These are phyloP conservation scores for Agaricales sp. DNA, from an alignment of 1,284 basidiomycete species.

Conservation along the genomic window DNA sequence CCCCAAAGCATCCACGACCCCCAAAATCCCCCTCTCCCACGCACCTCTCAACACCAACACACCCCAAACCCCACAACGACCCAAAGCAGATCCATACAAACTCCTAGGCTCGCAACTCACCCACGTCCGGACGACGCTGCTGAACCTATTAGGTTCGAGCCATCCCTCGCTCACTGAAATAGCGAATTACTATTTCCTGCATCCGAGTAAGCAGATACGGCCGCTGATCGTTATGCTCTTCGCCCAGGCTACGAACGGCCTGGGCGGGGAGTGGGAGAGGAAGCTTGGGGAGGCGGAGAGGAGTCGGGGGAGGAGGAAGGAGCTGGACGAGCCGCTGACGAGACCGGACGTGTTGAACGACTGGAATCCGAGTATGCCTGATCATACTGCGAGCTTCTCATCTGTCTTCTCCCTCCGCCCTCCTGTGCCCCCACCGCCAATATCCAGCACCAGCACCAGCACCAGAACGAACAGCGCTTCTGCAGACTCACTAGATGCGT, in stretches of 20 bases:
- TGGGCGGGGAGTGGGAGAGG: conserved; percentile 55
- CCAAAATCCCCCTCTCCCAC: not conserved
- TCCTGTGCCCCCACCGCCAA: conserved; percentile 28
- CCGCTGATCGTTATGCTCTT: conserved; percentile 78
- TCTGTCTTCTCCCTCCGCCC: conserved; percentile 29
- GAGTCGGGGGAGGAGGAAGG: conserved; percentile 28
- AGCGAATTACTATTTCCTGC: conserved; percentile 78
- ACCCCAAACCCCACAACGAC: not conserved
- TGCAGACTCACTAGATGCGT: conserved; percentile 14
- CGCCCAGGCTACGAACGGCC: conserved; percentile 74
- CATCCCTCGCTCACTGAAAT: conserved; percentile 70
- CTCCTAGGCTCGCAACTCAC: conserved; percentile 54
- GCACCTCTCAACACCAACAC: too few species aligned
- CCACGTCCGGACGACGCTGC: conserved; percentile 53
- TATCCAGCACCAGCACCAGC: conserved; percentile 23
- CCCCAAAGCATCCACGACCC: too few species aligned
- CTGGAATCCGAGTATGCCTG: conserved; percentile 74
- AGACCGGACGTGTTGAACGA: conserved; percentile 75
- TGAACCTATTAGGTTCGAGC: conserved; percentile 64
- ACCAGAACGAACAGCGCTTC: conserved; percentile 20
- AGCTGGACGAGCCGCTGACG: conserved; percentile 61
- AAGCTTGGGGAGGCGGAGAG: conserved; percentile 35
- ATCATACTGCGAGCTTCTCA: conserved; percentile 48
- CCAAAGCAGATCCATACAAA: conserved; percentile 35
- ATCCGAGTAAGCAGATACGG: conserved; percentile 72